These are phyloP conservation scores for Camelina laxa DNA, from an alignment of 345 rosid genomes.

Conservation along the genomic window DNA sequence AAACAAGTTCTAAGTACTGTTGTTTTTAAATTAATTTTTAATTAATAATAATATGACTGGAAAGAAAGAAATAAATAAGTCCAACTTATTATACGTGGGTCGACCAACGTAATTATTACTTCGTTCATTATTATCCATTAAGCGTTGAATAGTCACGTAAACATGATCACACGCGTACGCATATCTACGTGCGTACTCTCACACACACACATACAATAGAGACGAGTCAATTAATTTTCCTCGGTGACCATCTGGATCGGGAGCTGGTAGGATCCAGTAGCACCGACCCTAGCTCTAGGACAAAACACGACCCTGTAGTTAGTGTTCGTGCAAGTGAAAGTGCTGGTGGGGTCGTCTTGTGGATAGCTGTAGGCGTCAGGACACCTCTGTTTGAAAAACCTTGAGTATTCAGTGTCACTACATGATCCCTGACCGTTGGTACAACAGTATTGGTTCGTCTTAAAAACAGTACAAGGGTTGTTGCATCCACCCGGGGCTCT, in stretches of 20 bases:
- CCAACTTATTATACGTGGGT: neutral
- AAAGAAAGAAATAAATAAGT: too few species aligned
- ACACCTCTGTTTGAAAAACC: conserved; percentile 49
- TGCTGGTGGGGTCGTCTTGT: conserved; percentile 50
- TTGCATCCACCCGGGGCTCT: conserved; percentile 47
- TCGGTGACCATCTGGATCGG: conserved; percentile 26
- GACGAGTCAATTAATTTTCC: neutral
- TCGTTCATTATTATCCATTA: conserved; percentile 30
- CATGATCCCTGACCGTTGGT: conserved; percentile 45
- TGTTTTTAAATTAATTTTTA: too few species aligned
- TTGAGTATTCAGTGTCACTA: conserved; percentile 32
- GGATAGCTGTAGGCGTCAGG: conserved; percentile 49
- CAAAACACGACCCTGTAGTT: conserved; percentile 56
- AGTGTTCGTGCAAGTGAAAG: conserved; percentile 47
- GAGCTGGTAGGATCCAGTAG: neutral
- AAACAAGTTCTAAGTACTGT: too few species aligned
- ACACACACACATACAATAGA: neutral
- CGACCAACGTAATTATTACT: conserved; percentile 22
- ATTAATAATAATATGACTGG: too few species aligned
- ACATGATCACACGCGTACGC: conserved; percentile 36
- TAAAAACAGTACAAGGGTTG: conserved; percentile 60
- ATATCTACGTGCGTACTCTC: conserved; percentile 17
- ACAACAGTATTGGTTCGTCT: conserved; percentile 58
- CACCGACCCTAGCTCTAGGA: conserved; percentile 31
- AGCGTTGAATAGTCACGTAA: conserved; percentile 31